Conservation (phyloP, 805 yeast genomes). For the Kazachstania africana region DNA sequence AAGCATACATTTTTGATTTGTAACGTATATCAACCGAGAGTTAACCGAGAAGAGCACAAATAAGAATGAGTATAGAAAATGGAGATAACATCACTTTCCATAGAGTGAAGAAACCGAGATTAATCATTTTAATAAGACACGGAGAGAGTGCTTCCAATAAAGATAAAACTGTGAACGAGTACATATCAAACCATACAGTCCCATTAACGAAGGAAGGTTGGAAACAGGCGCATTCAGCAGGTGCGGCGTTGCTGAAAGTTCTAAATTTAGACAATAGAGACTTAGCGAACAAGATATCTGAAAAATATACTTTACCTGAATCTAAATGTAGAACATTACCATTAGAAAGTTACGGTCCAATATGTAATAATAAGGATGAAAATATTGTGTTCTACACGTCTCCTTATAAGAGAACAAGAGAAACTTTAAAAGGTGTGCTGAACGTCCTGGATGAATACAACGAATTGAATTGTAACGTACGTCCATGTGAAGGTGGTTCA, state of each 20-base stretch:
- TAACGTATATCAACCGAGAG: too few species aligned
- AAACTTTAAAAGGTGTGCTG: slow-evolving; percentile 64
- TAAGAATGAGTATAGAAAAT: too few species aligned
- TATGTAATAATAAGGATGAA: slow-evolving; percentile 34
- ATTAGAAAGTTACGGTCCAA: slow-evolving; percentile 10
- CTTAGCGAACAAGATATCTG: slow-evolving; percentile 10
- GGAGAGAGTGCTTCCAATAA: slow-evolving; percentile 89
- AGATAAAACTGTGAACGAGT: slow-evolving; percentile 70
- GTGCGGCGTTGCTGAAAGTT: slow-evolving; percentile 31
- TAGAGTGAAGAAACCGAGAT: slow-evolving; percentile 28
- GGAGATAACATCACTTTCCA: too few species aligned
- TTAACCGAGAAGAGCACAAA: too few species aligned
- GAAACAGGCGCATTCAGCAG: slow-evolving; percentile 50
- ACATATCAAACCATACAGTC: slow-evolving; percentile 71
- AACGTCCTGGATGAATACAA: slow-evolving; percentile 37
- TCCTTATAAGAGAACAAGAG: slow-evolving; percentile 75
- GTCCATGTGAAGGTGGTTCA: slow-evolving; percentile 5
- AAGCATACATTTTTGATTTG: too few species aligned
- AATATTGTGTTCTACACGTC: slow-evolving; percentile 71
- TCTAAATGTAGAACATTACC: slow-evolving; percentile 8
- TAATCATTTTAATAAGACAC: slow-evolving; percentile 74
- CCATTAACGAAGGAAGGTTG: slow-evolving; percentile 64
- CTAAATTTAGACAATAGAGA: slow-evolving; percentile 18
- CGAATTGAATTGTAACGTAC: slow-evolving; percentile 15
- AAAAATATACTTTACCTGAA: slow-evolving; percentile 9